Conservation (phyloP, 306 rosid species). For the Prunus mira region DNA sequence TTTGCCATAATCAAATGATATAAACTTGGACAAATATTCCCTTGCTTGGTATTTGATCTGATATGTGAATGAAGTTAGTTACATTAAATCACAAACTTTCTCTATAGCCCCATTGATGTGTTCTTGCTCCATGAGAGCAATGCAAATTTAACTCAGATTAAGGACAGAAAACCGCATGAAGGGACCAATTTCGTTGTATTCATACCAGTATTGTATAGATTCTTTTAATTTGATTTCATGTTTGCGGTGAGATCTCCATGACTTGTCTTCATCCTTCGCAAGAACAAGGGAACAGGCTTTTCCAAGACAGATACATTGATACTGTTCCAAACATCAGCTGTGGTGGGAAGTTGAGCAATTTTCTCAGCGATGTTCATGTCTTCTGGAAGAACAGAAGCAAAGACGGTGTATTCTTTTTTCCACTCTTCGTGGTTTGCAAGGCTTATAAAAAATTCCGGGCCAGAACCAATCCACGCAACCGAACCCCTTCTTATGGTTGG, state of each 20-base stretch:
- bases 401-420: slow-evolving; percentile 74
- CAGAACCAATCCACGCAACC: slow-evolving; percentile 82
- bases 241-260: slow-evolving; percentile 27
- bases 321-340: slow-evolving; percentile 77
- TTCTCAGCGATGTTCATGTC: slow-evolving; percentile 76
- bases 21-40: not conserved
- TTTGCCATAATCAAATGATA: not conserved
- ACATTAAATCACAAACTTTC: not conserved
- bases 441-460: slow-evolving; percentile 87
- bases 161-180: not conserved
- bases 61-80: not conserved
- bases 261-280: slow-evolving; percentile 49
- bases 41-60: not conserved
- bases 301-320: slow-evolving; percentile 74
- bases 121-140: not conserved
- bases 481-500: slow-evolving; percentile 80
- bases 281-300: slow-evolving; percentile 50
- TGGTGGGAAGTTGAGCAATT: slow-evolving; percentile 60
- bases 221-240: slow-evolving; percentile 33
- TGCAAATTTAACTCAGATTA: not conserved
- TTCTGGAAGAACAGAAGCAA: slow-evolving; percentile 92
- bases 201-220: not conserved
- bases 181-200: not conserved
- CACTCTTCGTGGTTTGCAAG: slow-evolving; percentile 82
- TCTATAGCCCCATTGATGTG: not conserved